phyloP scores from a whole-genome alignment of 1,139 yeast species.

The Yamadazyma triangularis region DNA sequence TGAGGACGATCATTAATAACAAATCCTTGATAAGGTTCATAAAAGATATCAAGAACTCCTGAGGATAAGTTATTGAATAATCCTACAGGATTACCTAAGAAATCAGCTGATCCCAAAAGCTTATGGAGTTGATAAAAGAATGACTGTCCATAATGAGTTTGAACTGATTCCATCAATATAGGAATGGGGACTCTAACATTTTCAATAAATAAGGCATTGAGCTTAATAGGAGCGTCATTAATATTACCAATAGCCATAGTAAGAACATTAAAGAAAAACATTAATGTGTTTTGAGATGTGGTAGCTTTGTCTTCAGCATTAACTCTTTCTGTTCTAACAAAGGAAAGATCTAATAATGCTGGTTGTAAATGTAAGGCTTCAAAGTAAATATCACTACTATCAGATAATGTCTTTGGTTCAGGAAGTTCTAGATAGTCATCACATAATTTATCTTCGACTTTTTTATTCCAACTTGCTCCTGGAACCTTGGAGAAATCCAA shows the following conservation, averaged over 20 bases:
- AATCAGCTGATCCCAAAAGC: conserved; percentile 92
- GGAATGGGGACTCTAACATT: conserved; percentile 86
- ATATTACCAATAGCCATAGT: conserved; percentile 98
- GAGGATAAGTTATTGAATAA: conserved; percentile 88
- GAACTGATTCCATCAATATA: conserved; percentile 62
- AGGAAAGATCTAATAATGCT: conserved; percentile 79
- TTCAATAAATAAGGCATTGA: conserved; percentile 84
- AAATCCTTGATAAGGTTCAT: conserved; percentile 96
- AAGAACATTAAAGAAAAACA: conserved; percentile 76
- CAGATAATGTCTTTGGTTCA: conserved; percentile 57
- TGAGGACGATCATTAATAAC: conserved; percentile 93
- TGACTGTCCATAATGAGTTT: conserved; percentile 88
- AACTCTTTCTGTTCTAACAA: conserved; percentile 83
- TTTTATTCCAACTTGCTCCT: conserved; percentile 65
- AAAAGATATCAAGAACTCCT: conserved; percentile 93
- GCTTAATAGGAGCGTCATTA: conserved; percentile 90
- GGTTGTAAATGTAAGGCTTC: conserved; percentile 94
- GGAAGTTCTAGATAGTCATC: conserved; percentile 65
- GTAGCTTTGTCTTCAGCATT: conserved; percentile 55
- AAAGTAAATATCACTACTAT: conserved; percentile 76
- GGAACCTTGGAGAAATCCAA: conserved; percentile 72
- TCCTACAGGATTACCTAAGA: conserved; percentile 96
- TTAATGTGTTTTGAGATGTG: conserved; percentile 55
- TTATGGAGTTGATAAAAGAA: conserved; percentile 90
- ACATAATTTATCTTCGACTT: conserved; percentile 51